phyloP scores from a whole-genome alignment of 805 yeast species.

The Dipodascus albidus region DNA sequence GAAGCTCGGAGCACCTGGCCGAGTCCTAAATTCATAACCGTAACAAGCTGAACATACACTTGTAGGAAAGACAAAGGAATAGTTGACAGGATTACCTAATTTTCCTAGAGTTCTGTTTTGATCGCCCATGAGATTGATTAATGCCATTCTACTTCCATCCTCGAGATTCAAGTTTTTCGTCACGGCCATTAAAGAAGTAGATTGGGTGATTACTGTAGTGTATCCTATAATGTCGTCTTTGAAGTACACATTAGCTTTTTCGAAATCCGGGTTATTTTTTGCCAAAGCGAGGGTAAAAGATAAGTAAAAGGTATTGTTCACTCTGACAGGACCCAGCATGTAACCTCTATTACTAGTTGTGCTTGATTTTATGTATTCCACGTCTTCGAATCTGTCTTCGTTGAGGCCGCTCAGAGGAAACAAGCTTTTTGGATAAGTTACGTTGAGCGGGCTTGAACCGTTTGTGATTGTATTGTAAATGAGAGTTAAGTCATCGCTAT shows the following conservation, averaged over 20 bases:
- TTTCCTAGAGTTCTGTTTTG: slow-evolving; percentile 18
- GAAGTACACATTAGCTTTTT: slow-evolving; percentile 3
- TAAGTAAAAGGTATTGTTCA: slow-evolving; percentile 7
- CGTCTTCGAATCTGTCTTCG: neutral
- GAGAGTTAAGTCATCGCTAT: slow-evolving; percentile 5
- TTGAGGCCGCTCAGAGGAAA: neutral
- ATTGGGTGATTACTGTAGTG: slow-evolving; percentile 45
- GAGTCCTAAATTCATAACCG: slow-evolving; percentile 1
- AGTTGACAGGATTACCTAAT: slow-evolving; percentile 32
- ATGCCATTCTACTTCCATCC: slow-evolving; percentile 1
- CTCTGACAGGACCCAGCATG: slow-evolving; percentile 13
- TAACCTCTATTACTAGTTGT: slow-evolving; percentile 6
- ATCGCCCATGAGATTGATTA: neutral
- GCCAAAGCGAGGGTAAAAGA: slow-evolving; percentile 13
- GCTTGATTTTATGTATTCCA: neutral
- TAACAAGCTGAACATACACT: slow-evolving; percentile 10
- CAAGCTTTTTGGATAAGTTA: neutral
- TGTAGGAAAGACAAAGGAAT: slow-evolving; percentile 13
- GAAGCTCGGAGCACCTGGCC: slow-evolving; percentile 3
- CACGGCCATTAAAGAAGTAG: slow-evolving; percentile 27
- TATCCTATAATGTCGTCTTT: slow-evolving; percentile 35
- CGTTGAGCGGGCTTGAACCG: neutral
- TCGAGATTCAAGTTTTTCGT: neutral
- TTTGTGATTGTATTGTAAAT: neutral
- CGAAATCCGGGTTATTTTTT: slow-evolving; percentile 14